A percentile compares a stretch with the other conserved stretches of the same genome.
Conservation (phyloP, 2,329 filamentous ascomycete genomes). For the Pochonia chlamydosporia region DNA sequence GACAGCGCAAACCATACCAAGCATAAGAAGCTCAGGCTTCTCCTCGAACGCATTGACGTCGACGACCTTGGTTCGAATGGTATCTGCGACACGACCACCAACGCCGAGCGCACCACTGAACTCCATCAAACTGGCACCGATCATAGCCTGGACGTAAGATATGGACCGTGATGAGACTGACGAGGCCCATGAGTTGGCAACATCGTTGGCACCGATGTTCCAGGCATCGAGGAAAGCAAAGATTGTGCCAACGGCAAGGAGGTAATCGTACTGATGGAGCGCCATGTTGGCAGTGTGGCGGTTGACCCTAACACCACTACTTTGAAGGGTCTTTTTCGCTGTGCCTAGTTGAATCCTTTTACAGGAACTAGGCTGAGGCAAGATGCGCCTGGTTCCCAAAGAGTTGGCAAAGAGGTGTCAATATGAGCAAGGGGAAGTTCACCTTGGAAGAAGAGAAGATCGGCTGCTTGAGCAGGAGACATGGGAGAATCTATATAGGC, state of each 20-base stretch:
- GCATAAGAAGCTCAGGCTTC: slow-evolving; percentile 48
- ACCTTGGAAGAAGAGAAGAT: no score
- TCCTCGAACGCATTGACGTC: slow-evolving; percentile 38
- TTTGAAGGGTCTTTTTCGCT: no score
- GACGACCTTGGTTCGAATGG: slow-evolving; percentile 56
- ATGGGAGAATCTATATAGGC: no score
- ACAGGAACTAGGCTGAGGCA: no score
- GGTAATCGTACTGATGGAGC: slow-evolving; percentile 51
- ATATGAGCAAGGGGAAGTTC: no score
- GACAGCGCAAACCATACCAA: slow-evolving; percentile 52
- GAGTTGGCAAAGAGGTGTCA: no score
- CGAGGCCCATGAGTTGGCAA: slow-evolving; percentile 72
- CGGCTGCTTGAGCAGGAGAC: no score
- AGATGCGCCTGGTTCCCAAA: no score
- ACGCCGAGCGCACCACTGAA: slow-evolving; percentile 56
- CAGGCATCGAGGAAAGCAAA: slow-evolving; percentile 63
- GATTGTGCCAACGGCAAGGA: slow-evolving; percentile 58
- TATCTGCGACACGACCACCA: slow-evolving; percentile 54
- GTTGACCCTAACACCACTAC: neutral
- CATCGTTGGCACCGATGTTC: slow-evolving; percentile 59
- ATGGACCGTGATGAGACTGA: slow-evolving; percentile 65
- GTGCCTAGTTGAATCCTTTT: no score
- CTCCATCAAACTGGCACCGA: slow-evolving; percentile 53
- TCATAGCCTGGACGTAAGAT: slow-evolving; percentile 54
- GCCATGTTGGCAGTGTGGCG: slow-evolving; percentile 14